phyloP scores from a whole-genome alignment of 2,329 filamentous ascomycete genomes.

The Madurella mycetomatis region DNA sequence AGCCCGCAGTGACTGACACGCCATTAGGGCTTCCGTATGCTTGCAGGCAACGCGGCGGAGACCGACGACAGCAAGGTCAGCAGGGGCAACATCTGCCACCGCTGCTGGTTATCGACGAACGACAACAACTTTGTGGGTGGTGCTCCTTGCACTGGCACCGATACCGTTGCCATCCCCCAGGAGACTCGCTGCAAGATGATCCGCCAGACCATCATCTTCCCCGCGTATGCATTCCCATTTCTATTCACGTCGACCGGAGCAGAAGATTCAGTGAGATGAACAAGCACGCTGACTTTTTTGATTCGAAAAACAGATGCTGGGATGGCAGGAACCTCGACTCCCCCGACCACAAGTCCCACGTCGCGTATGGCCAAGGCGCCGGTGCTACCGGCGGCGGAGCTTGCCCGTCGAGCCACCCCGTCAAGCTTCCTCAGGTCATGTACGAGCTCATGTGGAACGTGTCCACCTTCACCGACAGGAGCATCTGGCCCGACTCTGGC shows the following conservation, averaged over 20 bases:
- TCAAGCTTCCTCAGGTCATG: slow-evolving; percentile 47
- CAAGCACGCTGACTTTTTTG: too few relatives aligned
- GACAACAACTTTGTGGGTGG: slow-evolving; percentile 46
- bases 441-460: slow-evolving; percentile 47
- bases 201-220: slow-evolving; percentile 50
- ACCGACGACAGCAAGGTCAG: slow-evolving; percentile 37
- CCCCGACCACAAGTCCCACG: slow-evolving; percentile 36
- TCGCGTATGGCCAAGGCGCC: slow-evolving; percentile 41
- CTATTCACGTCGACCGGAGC: too few relatives aligned
- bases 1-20: neutral
- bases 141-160: slow-evolving; percentile 45
- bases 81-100: slow-evolving; percentile 42
- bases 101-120: slow-evolving; percentile 43
- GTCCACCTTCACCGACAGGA: slow-evolving; percentile 38
- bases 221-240: slow-evolving; percentile 26
- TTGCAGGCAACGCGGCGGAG: slow-evolving; percentile 41
- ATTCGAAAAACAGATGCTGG: slow-evolving; percentile 38
- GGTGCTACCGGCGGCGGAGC: slow-evolving; percentile 44
- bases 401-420: slow-evolving; percentile 43
- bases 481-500: slow-evolving; percentile 41
- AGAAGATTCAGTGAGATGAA: neutral
- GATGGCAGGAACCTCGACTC: slow-evolving; percentile 44
- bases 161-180: slow-evolving; percentile 47
- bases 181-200: slow-evolving; percentile 47
- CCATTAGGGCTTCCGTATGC: slow-evolving; percentile 43